A percentile compares a stretch with the other conserved stretches of the same genome.
These are phyloP conservation scores for Postia placenta DNA, from an alignment of 768 basidiomycete genomes.

Conservation along the genomic window DNA sequence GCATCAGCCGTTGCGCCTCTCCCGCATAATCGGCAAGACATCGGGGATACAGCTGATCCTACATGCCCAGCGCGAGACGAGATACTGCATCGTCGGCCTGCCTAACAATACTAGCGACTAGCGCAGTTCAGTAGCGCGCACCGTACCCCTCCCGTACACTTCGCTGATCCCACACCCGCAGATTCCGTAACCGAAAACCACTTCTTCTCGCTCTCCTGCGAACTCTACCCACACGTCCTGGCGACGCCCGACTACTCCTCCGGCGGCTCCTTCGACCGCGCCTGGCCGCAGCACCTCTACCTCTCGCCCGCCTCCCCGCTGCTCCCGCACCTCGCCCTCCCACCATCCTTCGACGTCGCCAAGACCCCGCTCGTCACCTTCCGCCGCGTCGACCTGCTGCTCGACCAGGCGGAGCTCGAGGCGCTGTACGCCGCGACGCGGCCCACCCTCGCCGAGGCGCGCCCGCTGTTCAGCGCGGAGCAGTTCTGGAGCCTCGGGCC, in stretches of 20 bases:
- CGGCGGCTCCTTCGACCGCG: constrained; percentile 52
- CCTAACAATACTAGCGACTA: too few relatives aligned
- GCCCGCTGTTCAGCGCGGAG: constrained; percentile 49
- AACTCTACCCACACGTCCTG: constrained; percentile 59
- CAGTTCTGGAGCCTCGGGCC: constrained; percentile 46
- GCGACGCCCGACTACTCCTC: constrained; percentile 58
- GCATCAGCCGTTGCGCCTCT: too few relatives aligned
- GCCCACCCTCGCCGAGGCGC: neutral
- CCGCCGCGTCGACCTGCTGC: constrained; percentile 57
- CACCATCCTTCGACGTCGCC: constrained; percentile 46
- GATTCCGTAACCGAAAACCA: constrained; percentile 70
- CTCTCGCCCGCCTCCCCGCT: constrained; percentile 52
- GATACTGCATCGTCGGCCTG: too few relatives aligned
- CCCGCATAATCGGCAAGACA: too few relatives aligned
- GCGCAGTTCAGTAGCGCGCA: too few relatives aligned
- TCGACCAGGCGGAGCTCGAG: constrained; percentile 41
- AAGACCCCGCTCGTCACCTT: constrained; percentile 60
- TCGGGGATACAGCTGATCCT: too few relatives aligned
- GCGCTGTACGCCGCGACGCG: constrained; percentile 24
- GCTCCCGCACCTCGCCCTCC: constrained; percentile 36
- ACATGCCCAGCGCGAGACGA: too few relatives aligned
- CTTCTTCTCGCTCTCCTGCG: constrained; percentile 67
- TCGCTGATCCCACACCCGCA: constrained; percentile 21
- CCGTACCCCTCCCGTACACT: too few relatives aligned
- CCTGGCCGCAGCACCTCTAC: constrained; percentile 59